These are phyloP conservation scores for Tetramitus jugosus DNA, from an alignment of 208 protist species.

Conservation along the genomic window DNA sequence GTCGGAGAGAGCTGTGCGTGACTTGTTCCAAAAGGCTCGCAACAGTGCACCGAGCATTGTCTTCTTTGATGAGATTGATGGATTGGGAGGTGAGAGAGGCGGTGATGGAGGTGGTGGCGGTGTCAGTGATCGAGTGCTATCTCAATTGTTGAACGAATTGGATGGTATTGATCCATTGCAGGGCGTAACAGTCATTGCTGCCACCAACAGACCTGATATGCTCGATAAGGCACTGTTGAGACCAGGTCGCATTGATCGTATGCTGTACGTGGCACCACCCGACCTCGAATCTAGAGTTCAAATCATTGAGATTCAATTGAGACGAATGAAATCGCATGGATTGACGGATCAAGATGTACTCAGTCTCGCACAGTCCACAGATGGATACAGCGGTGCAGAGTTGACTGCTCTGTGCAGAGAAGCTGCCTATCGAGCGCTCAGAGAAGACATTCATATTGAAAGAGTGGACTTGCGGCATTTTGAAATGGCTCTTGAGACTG, in stretches of 20 bases:
- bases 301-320: conserved; percentile 71
- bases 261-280: conserved; percentile 82
- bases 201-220: conserved; percentile 86
- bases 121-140: conserved; percentile 64
- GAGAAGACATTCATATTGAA: conserved; percentile 53
- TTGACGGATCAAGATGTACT: conserved; percentile 44
- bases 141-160: conserved; percentile 79
- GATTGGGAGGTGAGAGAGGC: conserved; percentile 48
- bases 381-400: conserved; percentile 89
- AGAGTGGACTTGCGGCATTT: conserved; percentile 50
- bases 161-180: conserved; percentile 61
- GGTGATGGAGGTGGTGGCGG: conserved; percentile 47
- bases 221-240: conserved; percentile 39
- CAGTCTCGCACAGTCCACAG: conserved; percentile 49
- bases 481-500: conserved; percentile 47
- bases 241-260: conserved; percentile 66
- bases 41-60: conserved; percentile 75
- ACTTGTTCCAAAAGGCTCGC: conserved; percentile 77
- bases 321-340: conserved; percentile 48
- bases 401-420: conserved; percentile 83
- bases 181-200: conserved; percentile 71
- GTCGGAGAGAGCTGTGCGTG: conserved; percentile 73
- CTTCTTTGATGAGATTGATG: conserved; percentile 87
- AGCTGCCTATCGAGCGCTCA: conserved; percentile 83
- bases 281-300: conserved; percentile 51